Evolutionary conservation across 306 rosid species (phyloP).

Genomic region (Rubus idaeus): DNA sequence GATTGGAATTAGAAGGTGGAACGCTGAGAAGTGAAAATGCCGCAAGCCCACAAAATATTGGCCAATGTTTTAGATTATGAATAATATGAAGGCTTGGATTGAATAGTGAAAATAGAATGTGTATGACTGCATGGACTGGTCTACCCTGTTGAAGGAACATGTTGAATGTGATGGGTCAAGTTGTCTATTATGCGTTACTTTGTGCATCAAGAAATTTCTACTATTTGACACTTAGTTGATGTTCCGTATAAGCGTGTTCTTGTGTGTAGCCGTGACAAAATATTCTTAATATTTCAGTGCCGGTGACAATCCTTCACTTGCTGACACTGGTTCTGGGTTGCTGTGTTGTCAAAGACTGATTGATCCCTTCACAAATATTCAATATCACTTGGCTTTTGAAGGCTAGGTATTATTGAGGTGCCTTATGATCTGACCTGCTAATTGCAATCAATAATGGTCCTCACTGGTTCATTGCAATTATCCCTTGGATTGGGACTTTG

Average conservation of each 20-base stretch:
- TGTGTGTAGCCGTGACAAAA: neutral
- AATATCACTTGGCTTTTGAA: conserved; percentile 23
- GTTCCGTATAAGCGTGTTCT: neutral
- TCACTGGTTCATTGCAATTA: conserved; percentile 78
- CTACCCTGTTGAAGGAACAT: neutral
- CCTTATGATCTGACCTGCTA: conserved; percentile 25
- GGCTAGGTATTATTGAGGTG: conserved; percentile 12
- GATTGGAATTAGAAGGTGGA: neutral
- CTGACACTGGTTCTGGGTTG: conserved; percentile 31
- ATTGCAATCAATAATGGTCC: conserved; percentile 57
- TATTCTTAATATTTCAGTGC: conserved; percentile 17
- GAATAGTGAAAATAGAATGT: neutral
- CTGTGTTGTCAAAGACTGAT: conserved; percentile 26
- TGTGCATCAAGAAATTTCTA: neutral
- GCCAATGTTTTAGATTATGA: neutral
- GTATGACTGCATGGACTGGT: neutral
- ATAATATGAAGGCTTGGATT: neutral
- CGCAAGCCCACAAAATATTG: neutral
- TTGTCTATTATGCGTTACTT: neutral
- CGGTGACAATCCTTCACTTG: conserved; percentile 12
- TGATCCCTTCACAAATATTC: conserved; percentile 21
- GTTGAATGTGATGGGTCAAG: neutral
- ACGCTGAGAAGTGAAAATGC: neutral
- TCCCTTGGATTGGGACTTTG: conserved; percentile 71
- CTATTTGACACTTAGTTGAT: neutral